Evolutionary conservation across 805 yeast genomes (phyloP).

Genomic region (Starmerella sp.): DNA sequence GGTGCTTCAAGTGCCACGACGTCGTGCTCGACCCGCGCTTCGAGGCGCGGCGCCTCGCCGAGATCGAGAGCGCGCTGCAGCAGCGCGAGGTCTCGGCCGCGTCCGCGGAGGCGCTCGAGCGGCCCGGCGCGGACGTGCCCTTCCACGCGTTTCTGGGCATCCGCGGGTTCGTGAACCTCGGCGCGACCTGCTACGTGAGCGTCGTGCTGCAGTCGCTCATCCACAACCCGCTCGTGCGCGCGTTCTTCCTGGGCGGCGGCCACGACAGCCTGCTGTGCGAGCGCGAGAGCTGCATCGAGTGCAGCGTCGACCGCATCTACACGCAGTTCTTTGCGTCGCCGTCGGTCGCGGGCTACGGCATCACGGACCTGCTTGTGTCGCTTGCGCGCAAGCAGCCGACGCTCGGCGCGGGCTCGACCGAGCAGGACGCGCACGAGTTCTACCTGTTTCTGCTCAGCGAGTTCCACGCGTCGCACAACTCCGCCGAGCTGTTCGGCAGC

Average conservation of each 20-base stretch:
- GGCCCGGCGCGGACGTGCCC: constrained; percentile 29
- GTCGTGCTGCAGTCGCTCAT: constrained; percentile 78
- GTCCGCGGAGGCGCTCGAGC: not conserved
- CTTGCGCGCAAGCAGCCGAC: constrained; percentile 63
- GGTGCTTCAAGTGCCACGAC: constrained; percentile 70
- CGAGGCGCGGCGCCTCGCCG: constrained; percentile 4
- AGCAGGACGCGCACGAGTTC: constrained; percentile 98
- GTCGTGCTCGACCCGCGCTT: constrained; percentile 45
- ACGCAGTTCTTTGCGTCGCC: constrained; percentile 59
- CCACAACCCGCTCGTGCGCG: constrained; percentile 80
- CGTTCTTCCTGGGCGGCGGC: constrained; percentile 62
- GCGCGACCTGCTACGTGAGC: constrained; percentile 95
- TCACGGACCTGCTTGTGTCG: constrained; percentile 67
- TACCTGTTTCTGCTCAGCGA: constrained; percentile 86
- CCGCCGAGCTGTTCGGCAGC: not conserved
- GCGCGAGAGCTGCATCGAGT: constrained; percentile 52
- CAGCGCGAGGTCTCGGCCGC: not conserved
- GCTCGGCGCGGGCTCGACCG: constrained; percentile 79
- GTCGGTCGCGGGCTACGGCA: constrained; percentile 60
- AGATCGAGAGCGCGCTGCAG: constrained; percentile 6
- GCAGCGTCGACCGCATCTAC: constrained; percentile 73
- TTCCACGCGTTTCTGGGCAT: constrained; percentile 61
- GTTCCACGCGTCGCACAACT: constrained; percentile 39
- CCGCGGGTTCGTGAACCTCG: constrained; percentile 83
- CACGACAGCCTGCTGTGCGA: constrained; percentile 46